Conservation (phyloP, 305 asterid genomes). For the Fraxinus sp. region DNA sequence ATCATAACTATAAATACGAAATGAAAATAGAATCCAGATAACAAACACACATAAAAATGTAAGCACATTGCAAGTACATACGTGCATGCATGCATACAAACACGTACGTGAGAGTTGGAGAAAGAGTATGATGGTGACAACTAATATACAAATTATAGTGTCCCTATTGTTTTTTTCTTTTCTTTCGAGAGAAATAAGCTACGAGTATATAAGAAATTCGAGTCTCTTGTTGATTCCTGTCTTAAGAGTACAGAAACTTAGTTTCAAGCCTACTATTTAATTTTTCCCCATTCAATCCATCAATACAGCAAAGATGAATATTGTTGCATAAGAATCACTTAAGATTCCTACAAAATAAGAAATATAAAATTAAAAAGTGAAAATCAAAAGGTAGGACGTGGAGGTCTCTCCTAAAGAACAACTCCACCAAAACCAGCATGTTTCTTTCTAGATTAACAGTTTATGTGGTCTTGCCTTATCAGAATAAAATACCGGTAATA, state of each 20-base stretch:
- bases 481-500: not conserved
- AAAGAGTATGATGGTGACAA: not conserved
- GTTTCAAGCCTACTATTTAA: not conserved
- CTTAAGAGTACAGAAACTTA: not conserved
- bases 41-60: not conserved
- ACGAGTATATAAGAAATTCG: not conserved
- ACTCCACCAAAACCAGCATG: slow-evolving; percentile 3
- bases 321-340: not conserved
- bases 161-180: not conserved
- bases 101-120: not conserved
- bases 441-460: not conserved
- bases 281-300: not conserved
- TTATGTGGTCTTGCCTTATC: not conserved
- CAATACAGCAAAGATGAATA: slow-evolving; percentile 1
- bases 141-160: not conserved
- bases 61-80: slow-evolving; percentile 1
- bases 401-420: not conserved
- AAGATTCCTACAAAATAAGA: not conserved
- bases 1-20: not conserved
- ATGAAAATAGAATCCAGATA: not conserved
- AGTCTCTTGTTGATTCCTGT: not conserved
- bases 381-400: not conserved
- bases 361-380: not conserved
- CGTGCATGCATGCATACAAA: not conserved
- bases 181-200: not conserved